phyloP scores from a whole-genome alignment of 495 filamentous ascomycete genomes.

The Hypoxylon subgilvum region DNA sequence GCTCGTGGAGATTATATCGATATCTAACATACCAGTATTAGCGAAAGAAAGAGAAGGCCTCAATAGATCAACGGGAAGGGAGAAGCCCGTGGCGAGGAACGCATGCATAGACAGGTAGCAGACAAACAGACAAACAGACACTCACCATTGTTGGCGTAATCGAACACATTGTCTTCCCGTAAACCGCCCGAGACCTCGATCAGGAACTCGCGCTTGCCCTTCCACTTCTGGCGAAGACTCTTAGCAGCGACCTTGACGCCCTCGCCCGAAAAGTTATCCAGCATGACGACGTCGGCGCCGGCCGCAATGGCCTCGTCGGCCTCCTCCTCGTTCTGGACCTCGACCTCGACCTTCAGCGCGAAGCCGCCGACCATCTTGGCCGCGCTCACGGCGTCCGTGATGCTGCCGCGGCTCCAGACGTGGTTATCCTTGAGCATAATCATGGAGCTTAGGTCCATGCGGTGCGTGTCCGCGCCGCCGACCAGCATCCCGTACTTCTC shows the following conservation, averaged over 20 bases:
- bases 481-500: slow-evolving; percentile 98
- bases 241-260: slow-evolving; percentile 73
- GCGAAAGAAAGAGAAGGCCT: neutral
- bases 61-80: no score
- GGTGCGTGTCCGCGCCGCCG: slow-evolving; percentile 87
- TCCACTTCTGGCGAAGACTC: slow-evolving; percentile 78
- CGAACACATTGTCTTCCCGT: slow-evolving; percentile 79
- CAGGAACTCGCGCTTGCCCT: slow-evolving; percentile 68
- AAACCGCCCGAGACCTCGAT: slow-evolving; percentile 92
- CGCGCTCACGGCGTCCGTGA: slow-evolving; percentile 79
- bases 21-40: slow-evolving; percentile 57
- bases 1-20: slow-evolving; percentile 94
- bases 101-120: no score
- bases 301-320: slow-evolving; percentile 89
- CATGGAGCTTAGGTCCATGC: slow-evolving; percentile 91
- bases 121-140: slow-evolving; percentile 6
- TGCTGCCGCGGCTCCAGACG: slow-evolving; percentile 85
- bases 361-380: slow-evolving; percentile 88
- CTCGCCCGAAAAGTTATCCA: slow-evolving; percentile 88
- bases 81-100: no score
- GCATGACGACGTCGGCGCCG: slow-evolving; percentile 94
- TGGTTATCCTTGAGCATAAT: slow-evolving; percentile 99
- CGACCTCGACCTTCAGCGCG: slow-evolving; percentile 91
- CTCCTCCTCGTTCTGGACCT: slow-evolving; percentile 84
- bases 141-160: slow-evolving; percentile 76